Evolutionary conservation across 352 stramenopile genomes (phyloP), one percentile per base, ranked within the genome.

Genomic region (Salisapilia sapeloensis): DNA sequence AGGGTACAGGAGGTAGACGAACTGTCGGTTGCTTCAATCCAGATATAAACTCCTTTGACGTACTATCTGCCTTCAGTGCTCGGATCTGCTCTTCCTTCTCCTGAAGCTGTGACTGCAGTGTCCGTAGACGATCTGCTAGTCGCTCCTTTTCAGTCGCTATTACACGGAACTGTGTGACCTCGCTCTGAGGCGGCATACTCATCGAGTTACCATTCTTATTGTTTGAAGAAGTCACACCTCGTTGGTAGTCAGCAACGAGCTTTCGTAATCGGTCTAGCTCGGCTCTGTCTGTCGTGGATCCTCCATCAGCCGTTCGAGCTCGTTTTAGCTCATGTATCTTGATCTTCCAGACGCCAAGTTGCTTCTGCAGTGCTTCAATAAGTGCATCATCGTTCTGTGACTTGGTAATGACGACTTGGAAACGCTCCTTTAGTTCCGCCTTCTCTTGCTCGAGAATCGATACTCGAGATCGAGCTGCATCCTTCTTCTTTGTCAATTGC

Each of bases 401-500:
- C 26, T 90, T 90, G 24, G 82, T 66, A 11, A 84, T 53, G 1
- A 90, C 38, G 6, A 85, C 42, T 26, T 79, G 62, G 7, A 90
- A 50, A 25, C 80, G 77, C 22, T 38, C 44, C 18, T 66, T 75
- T 19, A 48, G 58, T 16, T 86, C 65, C 14, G 66, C 52, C 16
- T 70, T 69, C 22, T 90, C 71, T 24, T 79, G 65, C 31, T 91
- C 75, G 6, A 91, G 52, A 13, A 67, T 78, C 28, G 81, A 59
- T 5, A 43, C 42, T 6, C 75, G 63, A 10, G 69, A 69, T 22
- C 76, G 78, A 24, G 76, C 18, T 5, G 56, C 71, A 23, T 86
- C 70, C 21, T 69, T 63, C 24, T 64, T 74, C 13, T 69, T 65
- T 2, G 55, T 65, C 16, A 72, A 42, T 14, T 79, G 53, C n/a